Evolutionary conservation across 768 basidiomycete genomes (phyloP).

Genomic region (Imleria badia): DNA sequence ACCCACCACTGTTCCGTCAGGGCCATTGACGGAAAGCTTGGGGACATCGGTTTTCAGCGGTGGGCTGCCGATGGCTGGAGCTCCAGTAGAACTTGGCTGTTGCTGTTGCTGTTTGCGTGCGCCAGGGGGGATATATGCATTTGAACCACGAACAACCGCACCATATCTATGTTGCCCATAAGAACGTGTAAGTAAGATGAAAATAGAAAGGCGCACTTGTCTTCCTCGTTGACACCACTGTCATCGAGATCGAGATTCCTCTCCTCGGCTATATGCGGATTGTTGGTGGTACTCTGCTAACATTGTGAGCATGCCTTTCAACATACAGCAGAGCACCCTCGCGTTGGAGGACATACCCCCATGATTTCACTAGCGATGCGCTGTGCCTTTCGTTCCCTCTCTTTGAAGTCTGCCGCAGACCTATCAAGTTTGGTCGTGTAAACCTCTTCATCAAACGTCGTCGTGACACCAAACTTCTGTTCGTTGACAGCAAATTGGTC

Average conservation of each 20-base stretch:
- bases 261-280: slow-evolving; percentile 90
- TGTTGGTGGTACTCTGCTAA: slow-evolving; percentile 58
- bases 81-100: slow-evolving; percentile 21
- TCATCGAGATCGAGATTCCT: slow-evolving; percentile 65
- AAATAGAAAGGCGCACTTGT: slow-evolving; percentile 63
- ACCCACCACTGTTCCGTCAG: slow-evolving; percentile 60
- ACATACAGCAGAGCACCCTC: slow-evolving; percentile 2
- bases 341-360: slow-evolving; percentile 50
- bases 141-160: slow-evolving; percentile 83
- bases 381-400: slow-evolving; percentile 84
- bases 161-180: slow-evolving; percentile 62
- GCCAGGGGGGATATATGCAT: slow-evolving; percentile 93
- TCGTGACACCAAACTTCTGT: slow-evolving; percentile 86
- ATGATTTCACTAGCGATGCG: slow-evolving; percentile 90
- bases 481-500: slow-evolving; percentile 96
- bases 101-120: slow-evolving; percentile 58
- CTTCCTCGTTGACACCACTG: slow-evolving; percentile 86
- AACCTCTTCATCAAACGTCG: slow-evolving; percentile 87
- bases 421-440: slow-evolving; percentile 96
- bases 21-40: slow-evolving; percentile 73
- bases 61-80: slow-evolving; percentile 28
- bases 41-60: slow-evolving; percentile 52
- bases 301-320: slow-evolving; percentile 9
- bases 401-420: slow-evolving; percentile 79
- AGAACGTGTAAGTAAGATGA: slow-evolving; percentile 21